Evolutionary conservation across 768 basidiomycete genomes (phyloP), one percentile per base, ranked within the genome.

Genomic region (Hysterangium stoloniferum): DNA sequence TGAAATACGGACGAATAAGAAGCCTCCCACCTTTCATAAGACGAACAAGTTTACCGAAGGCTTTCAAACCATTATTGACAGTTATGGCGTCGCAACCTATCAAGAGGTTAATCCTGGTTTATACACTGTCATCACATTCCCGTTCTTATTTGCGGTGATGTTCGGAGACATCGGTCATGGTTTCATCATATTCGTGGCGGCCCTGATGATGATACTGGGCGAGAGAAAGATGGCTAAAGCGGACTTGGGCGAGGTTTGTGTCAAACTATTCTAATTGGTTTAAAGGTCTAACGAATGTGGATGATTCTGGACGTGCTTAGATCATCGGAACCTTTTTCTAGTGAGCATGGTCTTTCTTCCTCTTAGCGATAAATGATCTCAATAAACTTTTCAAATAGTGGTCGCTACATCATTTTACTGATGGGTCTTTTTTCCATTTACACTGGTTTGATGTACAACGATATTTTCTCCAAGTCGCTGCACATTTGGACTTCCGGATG

Each of bases 91-190:
- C 45, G 88, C 92, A 12, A 82, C 79, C 1, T 98, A 99, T 64
- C 89, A 97, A 64, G 96, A 99, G 67, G 82, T 93, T 64, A 98
- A 98, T 64, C 95, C 96, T 17, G 96, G 94, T 48, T 68, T 98
- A 25, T 95, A 95, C 66, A 91, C 90, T 0, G 72, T 89, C 57
- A 71, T 86, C 58, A 96, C 93, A 1, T 96, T 96, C 80, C 96
- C 96, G 0, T 98, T 99, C 80, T 68, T 99, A 57, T 99, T 98
- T 60, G 95, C 92, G 4, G 90, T 99, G 70, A 99, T 99, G 96
- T 99, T 99, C 63, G 96, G 96, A 60, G 96, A 99, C 67, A 88
- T 98, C 61, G 96, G 96, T 3, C 96, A 99, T 68, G 96, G 92
- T 27, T 71, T 79, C 54, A 81, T 98, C 61, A 86, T 89, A 59